These are phyloP conservation scores for Cercospora zeina DNA, from an alignment of 2,329 filamentous ascomycete genomes.

Conservation along the genomic window DNA sequence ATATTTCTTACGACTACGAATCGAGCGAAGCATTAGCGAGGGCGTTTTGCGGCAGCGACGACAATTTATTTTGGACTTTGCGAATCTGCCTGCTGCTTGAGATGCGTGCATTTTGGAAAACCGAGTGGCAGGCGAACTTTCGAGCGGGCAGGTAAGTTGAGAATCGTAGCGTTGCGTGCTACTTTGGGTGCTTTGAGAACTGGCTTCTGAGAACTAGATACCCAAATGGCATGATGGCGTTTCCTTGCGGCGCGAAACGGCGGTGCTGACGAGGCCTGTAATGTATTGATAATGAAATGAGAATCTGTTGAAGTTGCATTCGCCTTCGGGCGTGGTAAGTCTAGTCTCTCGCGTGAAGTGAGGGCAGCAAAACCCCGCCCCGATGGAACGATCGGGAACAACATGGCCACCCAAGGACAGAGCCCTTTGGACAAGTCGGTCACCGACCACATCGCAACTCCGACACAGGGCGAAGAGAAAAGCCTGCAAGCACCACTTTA, in stretches of 20 bases:
- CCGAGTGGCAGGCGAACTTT: not conserved
- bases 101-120: not conserved
- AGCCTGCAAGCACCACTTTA: not conserved
- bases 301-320: not conserved
- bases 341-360: not conserved
- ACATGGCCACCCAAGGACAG: not conserved
- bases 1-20: not conserved
- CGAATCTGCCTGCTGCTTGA: not conserved
- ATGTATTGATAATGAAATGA: not conserved
- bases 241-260: not conserved
- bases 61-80: not conserved
- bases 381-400: not conserved
- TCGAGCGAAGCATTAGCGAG: not conserved
- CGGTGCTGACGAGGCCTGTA: not conserved
- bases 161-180: not conserved
- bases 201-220: constrained; percentile 5
- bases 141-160: not conserved
- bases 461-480: not conserved
- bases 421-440: not conserved
- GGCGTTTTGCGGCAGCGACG: constrained; percentile 1
- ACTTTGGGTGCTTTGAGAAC: not conserved
- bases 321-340: not conserved
- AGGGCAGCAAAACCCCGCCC: not conserved
- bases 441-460: not conserved
- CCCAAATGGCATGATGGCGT: constrained; percentile 1